Percentiles rank a stretch among this genome's conserved stretches.
Conservation (phyloP, 2,329 filamentous ascomycete genomes). For the Shiraia bambusicola region DNA sequence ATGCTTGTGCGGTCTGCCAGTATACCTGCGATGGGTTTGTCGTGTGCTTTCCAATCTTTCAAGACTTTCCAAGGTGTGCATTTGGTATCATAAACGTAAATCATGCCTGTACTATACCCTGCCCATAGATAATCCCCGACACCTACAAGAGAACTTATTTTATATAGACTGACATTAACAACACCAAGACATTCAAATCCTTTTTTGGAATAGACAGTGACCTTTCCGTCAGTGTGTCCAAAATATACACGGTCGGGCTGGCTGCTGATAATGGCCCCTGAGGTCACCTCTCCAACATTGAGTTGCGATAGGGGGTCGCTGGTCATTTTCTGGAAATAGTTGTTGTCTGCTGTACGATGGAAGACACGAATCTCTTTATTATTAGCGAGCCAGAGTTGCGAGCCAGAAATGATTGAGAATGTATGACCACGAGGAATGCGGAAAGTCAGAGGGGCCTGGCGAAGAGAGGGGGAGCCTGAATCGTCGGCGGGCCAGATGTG, state of each 20-base stretch:
- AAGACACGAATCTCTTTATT: conserved; percentile 89
- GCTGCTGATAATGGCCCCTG: conserved; percentile 72
- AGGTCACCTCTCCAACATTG: conserved; percentile 82
- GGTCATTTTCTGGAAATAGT: conserved; percentile 72
- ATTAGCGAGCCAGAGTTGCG: conserved; percentile 82
- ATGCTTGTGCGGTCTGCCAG: conserved; percentile 77
- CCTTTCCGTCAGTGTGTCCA: conserved; percentile 89
- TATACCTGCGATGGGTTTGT: conserved; percentile 76
- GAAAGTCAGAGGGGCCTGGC: conserved; percentile 73
- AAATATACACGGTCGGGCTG: conserved; percentile 82
- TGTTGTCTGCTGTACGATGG: conserved; percentile 68
- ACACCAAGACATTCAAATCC: conserved; percentile 78
- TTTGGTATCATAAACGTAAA: conserved; percentile 86
- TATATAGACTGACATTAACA: conserved; percentile 87
- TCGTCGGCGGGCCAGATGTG: conserved; percentile 83
- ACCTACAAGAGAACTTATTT: conserved; percentile 84
- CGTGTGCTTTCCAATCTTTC: conserved; percentile 94
- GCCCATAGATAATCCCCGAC: conserved; percentile 87
- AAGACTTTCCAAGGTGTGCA: conserved; percentile 82
- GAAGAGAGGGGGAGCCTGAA: conserved; percentile 72
- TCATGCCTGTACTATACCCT: conserved; percentile 89
- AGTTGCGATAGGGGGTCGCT: conserved; percentile 69
- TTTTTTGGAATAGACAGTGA: conserved; percentile 83
- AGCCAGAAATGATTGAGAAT: conserved; percentile 84
- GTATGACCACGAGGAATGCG: conserved; percentile 78